Evolutionary conservation across 495 filamentous ascomycete species (phyloP), one percentile per base, ranked within the genome.

Genomic region (Penicillium canescens): DNA sequence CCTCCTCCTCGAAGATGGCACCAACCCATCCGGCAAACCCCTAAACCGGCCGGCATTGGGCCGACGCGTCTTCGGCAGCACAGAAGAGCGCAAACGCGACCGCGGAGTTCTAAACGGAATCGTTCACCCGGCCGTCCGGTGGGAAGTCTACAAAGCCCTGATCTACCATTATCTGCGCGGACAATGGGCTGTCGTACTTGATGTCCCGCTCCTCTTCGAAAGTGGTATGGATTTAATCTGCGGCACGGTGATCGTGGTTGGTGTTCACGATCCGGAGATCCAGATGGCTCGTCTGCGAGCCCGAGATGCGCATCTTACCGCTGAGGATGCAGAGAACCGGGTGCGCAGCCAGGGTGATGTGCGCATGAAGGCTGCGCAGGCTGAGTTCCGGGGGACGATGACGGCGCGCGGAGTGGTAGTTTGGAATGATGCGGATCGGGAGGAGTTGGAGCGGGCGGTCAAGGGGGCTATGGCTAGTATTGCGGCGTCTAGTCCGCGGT

Each of bases 191-290:
- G 90, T 95, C 10, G 87, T 98, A n/a, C 72, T 98, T 9, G 94
- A 98, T 64, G 84, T 98, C 1, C 94, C 94, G 40, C 73, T 98
- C 37, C 81, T 98, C 14, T 97, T 95, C 63, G 94, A 98, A 75
- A 81, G 79, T 54, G 82, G 83, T 3, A 83, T 96, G 76, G 94
- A 98, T 61, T 56, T 82, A 21, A 78, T 92, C 42, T 96, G 90
- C 60, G 89, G 90, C 0, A 82, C 81, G 4, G 88, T 97, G 0
- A 65, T 96, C 45, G 91, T 98, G 9, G 92, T 98, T 0, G 89
- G 85, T 0, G 90, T 96, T 10, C 70, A 66, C 9, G 86, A 91
- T 59, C 84, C 87, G 0, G 79, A 70, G 33, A 77, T 91, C 20
- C 94, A 98, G 78, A 92, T 96, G 81, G 60, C 75, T 61, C 71